Conservation (phyloP, 2,329 filamentous ascomycete species). For the Arthrobotrys sinensis region DNA sequence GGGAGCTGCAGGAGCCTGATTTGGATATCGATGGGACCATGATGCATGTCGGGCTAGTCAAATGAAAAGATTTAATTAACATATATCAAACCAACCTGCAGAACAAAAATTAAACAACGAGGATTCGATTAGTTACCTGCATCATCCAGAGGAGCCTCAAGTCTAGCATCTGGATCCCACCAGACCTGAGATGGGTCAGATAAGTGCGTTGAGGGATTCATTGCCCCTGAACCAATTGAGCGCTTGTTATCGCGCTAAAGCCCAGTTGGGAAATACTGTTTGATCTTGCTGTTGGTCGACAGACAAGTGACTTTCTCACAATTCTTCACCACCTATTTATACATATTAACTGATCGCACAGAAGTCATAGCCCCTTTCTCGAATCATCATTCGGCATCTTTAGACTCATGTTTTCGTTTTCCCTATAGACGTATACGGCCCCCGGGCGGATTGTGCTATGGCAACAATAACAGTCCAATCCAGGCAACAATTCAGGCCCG, state of each 20-base stretch:
- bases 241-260: constrained; percentile 16
- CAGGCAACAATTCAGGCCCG: constrained; percentile 24
- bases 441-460: constrained; percentile 22
- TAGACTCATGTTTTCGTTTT: constrained; percentile 22
- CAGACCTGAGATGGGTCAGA: constrained; percentile 2
- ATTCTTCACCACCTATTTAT: constrained; percentile 22
- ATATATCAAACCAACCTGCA: neutral
- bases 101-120: neutral
- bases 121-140: neutral
- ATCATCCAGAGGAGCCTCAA: neutral
- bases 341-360: constrained; percentile 4
- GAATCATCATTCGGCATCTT: constrained; percentile 9
- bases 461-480: constrained; percentile 18
- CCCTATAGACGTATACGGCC: constrained; percentile 16
- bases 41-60: constrained; percentile 8
- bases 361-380: constrained; percentile 21
- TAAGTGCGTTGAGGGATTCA: constrained; percentile 1
- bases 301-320: constrained; percentile 15
- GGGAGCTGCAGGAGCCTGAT: constrained; percentile 7
- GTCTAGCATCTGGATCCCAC: constrained; percentile 7
- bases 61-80: neutral
- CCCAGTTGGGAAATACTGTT: constrained; percentile 15
- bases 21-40: neutral
- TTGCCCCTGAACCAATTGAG: constrained; percentile 19
- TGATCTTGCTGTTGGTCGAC: constrained; percentile 14